Evolutionary conservation across 805 yeast species (phyloP), one percentile per base, ranked within the genome.

Genomic region (Debaryomyces hansenii): DNA sequence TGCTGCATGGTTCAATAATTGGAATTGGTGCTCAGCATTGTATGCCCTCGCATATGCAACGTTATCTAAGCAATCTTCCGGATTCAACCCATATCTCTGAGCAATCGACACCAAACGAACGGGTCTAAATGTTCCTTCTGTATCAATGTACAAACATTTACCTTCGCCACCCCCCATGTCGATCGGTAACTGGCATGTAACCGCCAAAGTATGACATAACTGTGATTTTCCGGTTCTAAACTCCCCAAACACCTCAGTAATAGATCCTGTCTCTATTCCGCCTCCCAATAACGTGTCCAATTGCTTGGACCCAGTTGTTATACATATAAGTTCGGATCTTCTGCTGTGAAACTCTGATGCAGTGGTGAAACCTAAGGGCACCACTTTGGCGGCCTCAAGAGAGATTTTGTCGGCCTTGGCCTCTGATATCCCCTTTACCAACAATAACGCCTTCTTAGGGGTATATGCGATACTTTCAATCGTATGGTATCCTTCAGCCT

Each of bases 101-200:
- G 97, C 96, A 54, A 94, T 90, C 0, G 96, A 84, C 7, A 88
- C 87, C 55, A 94, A 74, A 57, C 99, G 79, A 37, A 85, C 85
- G 1, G 98, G 97, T 62, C 99, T 79, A 65, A 94, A 94, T 1
- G 99, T 94, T 15, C 97, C 97, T 63, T 92, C 99, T 0, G 98
- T 92, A 61, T 94, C 99, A 50, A 94, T 91, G 63, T 88, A 94
- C 45, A 94, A 74, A 66, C 97, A 92, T 67, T 94, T 90, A 29
- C 99, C 99, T 70, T 94, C 99, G 42, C 97, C 99, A 50, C 99
- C 99, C 35, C 97, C 97, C 86, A 87, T 85, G 62, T 91, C 97
- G 42, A 92, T 81, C 4, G 98, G 98, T 46, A 94, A 74, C 67
- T 92, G 99, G 65, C 98, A 92, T 2, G 97, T 92, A 5, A 94